Base-by-base conservation (phyloP, 2,329 filamentous ascomycete genomes). In the Sordariomycetes sp. region DNA sequence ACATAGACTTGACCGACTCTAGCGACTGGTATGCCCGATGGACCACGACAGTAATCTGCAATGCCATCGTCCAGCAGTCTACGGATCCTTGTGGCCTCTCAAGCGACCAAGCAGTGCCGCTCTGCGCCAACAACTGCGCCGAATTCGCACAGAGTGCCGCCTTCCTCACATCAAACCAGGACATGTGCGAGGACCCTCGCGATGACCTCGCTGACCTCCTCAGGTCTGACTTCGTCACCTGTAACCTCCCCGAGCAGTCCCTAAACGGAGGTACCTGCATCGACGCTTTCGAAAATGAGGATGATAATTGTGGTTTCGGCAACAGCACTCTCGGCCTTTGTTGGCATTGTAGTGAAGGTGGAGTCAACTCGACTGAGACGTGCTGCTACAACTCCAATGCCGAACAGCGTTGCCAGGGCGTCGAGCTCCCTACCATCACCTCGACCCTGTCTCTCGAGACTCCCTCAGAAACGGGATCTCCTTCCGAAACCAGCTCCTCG, bases 21-120 rank as follows among this genome's bases (percentile, higher is more conserved):
- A 81, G 76, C 45, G 72, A 82, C 49, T 75, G 88, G 50, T 98
- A 98, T 60, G 90, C 92, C 32, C 82, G 92, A 47, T 98, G 90
- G 61, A 94, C 90, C 5, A 92, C 79, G 30, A 92, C 84, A 40
- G 81, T 93, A 42, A 72, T 98, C 43, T 98, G 92, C 70, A 96
- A 93, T 66, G 74, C 85, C 44, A 83, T 98, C 51, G 75, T 98
- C 33, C 92, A 98, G 59, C 88, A 86, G 53, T 96, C 92, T 5
- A 77, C 82, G 47, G 53, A 61, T 9, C 53, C 70, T 18, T 98
- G 92, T 59, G 59, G 63, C 15, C 63, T 93, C 30, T 72, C 79
- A 1, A 57, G 68, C n/a, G 60, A 69, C 20, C 64, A 79, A 27
- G 76, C 84, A 5, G 67, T 68, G 38, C 87, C 92, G 3, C 66